Evolutionary conservation across 106 monocot species (phyloP).

Genomic region (Vanilla planifolia): DNA sequence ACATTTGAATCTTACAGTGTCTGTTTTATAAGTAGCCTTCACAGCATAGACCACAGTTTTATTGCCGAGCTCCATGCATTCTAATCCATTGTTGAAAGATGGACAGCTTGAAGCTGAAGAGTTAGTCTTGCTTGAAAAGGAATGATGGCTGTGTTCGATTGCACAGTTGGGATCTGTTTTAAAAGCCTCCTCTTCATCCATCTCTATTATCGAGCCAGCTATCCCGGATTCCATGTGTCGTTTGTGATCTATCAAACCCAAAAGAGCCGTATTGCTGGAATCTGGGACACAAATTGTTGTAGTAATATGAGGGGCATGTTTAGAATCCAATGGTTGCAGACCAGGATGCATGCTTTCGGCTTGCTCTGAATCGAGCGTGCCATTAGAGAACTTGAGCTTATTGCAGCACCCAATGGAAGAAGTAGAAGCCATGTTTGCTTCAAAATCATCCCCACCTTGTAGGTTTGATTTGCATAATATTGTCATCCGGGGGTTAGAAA

Average conservation of each 20-base stretch:
- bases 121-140: slow-evolving; percentile 65
- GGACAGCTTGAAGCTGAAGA: slow-evolving; percentile 74
- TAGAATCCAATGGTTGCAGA: slow-evolving; percentile 4
- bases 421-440: too few species aligned
- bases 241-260: too few species aligned
- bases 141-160: slow-evolving; percentile 31
- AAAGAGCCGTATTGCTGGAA: too few species aligned
- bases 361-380: neutral
- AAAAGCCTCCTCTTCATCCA: slow-evolving; percentile 11
- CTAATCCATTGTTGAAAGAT: slow-evolving; percentile 23
- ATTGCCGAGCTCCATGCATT: slow-evolving; percentile 4
- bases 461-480: neutral
- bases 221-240: too few species aligned
- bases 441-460: too few species aligned
- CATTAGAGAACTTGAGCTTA: neutral
- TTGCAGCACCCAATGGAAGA: slow-evolving; percentile 1
- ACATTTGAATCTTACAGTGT: slow-evolving; percentile 84
- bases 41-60: slow-evolving; percentile 28
- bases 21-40: slow-evolving; percentile 71
- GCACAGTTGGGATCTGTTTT: slow-evolving; percentile 9
- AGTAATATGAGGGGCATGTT: neutral
- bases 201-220: slow-evolving; percentile 6
- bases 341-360: neutral
- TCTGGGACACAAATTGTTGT: neutral
- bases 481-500: neutral